Conservation (phyloP, 352 stramenopile genomes). For the Bremia lactucae region DNA sequence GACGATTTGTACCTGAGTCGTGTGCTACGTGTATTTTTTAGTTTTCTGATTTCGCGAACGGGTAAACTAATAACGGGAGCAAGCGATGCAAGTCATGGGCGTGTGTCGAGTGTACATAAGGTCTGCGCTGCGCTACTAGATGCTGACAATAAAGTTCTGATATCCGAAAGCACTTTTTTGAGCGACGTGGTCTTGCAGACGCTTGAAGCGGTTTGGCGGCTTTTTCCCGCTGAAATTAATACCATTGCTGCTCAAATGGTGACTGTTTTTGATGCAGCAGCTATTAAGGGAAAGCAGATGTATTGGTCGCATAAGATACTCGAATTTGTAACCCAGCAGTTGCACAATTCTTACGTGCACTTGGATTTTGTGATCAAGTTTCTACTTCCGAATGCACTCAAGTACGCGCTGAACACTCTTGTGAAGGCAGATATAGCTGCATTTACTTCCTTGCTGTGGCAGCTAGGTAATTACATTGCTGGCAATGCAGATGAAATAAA, state of each 20-base stretch:
- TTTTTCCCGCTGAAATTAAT: conserved; percentile 35
- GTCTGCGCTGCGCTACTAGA: conserved; percentile 32
- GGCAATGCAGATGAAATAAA: conserved; percentile 35
- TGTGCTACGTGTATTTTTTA: conserved; percentile 44
- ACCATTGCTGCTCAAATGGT: conserved; percentile 31
- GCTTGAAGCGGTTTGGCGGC: conserved; percentile 55
- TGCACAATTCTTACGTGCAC: conserved; percentile 42
- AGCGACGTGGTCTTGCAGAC: conserved; percentile 35
- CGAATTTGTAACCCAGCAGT: conserved; percentile 32
- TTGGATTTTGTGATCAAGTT: conserved; percentile 41
- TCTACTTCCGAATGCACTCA: conserved; percentile 47
- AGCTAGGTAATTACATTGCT: conserved; percentile 42
- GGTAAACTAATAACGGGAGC: conserved; percentile 38
- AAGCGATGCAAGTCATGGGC: conserved; percentile 19
- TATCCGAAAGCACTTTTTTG: conserved; percentile 24
- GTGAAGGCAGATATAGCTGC: conserved; percentile 21
- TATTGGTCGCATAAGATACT: conserved; percentile 50
- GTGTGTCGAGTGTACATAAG: conserved; percentile 35
- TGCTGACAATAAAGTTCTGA: conserved; percentile 30
- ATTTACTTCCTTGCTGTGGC: conserved; percentile 44
- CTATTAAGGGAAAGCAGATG: conserved; percentile 7
- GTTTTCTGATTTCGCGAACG: conserved; percentile 45
- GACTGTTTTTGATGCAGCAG: conserved; percentile 31
- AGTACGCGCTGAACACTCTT: conserved; percentile 42
- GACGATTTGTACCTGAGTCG: conserved; percentile 57